phyloP scores from a whole-genome alignment of 2,329 filamentous ascomycete genomes.

The Botrytis byssoidea region DNA sequence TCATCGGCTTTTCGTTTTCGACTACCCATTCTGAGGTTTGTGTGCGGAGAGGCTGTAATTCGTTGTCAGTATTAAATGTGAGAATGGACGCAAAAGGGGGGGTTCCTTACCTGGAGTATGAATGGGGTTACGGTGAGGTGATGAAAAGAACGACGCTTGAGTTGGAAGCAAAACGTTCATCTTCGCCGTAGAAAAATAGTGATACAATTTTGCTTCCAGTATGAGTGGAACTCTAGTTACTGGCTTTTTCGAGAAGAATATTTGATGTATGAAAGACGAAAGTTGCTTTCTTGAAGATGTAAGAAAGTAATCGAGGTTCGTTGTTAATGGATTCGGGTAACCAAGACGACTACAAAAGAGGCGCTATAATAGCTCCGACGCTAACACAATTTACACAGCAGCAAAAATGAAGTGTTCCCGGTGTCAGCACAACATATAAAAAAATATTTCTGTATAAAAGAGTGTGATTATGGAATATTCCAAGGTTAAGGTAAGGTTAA shows the following conservation, averaged over 20 bases:
- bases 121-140: conserved; percentile 54
- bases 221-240: background rate
- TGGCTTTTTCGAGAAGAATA: conserved; percentile 4
- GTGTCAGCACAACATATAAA: background rate
- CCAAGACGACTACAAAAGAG: conserved; percentile 3
- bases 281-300: conserved; percentile 15
- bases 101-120: conserved; percentile 53
- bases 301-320: conserved; percentile 18
- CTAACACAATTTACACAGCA: conserved; percentile 1
- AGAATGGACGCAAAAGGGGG: conserved; percentile 48
- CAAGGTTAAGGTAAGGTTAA: background rate
- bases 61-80: conserved; percentile 22
- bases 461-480: background rate
- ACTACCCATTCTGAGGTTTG: conserved; percentile 47
- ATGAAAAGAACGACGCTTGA: conserved; percentile 58
- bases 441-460: background rate
- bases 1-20: conserved; percentile 86
- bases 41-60: conserved; percentile 45
- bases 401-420: background rate
- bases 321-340: conserved; percentile 16
- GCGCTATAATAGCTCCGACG: conserved; percentile 14
- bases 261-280: background rate
- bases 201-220: background rate
- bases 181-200: conserved; percentile 30
- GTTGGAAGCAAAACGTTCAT: conserved; percentile 62